Evolutionary conservation across 352 stramenopile genomes (phyloP), one percentile per base, ranked within the genome.

Genomic region (Pythium myriotylum): DNA sequence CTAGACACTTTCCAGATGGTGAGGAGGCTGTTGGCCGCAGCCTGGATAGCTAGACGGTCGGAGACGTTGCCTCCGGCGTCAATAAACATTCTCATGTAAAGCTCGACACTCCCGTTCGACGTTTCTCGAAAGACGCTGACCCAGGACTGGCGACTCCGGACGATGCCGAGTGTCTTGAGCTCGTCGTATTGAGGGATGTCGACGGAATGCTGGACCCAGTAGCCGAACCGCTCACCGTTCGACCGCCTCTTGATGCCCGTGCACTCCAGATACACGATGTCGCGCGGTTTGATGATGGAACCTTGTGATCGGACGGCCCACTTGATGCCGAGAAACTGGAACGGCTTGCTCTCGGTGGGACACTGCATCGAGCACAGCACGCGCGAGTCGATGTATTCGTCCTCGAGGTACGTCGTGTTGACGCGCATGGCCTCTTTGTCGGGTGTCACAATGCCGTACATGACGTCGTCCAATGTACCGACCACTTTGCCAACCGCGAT

Each of bases 381-480:
- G n/a, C 42, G 50, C 17, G 41, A 49, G 43, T 67, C 59, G 29
- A 81, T 68, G 24, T 72, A 51, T 5, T 74, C 74, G 63, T 85
- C 70, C 22, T 78, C 62, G 13, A 77, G 75, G 57, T 80, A 86
- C 4, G 72, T 58, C 5, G 72, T 73, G 54, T 84, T 80, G 22
- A 88, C 64, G 40, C 80, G 58, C 81, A 88, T 86, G 27, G 71
- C 58, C 7, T 77, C 65, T 32, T 74, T 48, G 68, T 84, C 75
- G 23, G 84, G 79, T 3, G 76, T 66, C 3, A 69, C 42, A 35
- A 88, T 74, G 8, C 80, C 76, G 51, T 83, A 76, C 78, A 90
- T 87, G 52, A 87, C 66, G 37, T 90, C 76, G 37, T 88, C 73
- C 22, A 90, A 24, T 51, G 68, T 75, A 0, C 78, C 78, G 0